These are phyloP conservation scores for Collybia sordida DNA, from an alignment of 768 basidiomycete genomes.

Conservation along the genomic window DNA sequence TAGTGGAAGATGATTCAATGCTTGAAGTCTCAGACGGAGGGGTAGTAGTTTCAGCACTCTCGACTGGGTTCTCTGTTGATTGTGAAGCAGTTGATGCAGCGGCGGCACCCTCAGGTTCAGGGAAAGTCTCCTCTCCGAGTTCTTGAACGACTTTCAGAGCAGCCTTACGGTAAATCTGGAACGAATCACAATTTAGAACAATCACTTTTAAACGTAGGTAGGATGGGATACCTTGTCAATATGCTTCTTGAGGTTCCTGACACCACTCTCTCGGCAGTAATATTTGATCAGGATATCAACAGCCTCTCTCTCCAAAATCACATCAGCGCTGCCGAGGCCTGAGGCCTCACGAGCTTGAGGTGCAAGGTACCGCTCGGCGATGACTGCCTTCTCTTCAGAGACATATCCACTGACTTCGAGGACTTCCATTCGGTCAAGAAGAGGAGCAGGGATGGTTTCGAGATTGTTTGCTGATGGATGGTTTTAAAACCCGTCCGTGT, in stretches of 20 bases:
- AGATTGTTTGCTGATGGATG: constrained; percentile 71
- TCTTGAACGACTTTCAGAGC: constrained; percentile 90
- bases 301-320: constrained; percentile 70
- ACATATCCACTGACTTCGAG: constrained; percentile 95
- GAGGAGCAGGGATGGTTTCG: constrained; percentile 90
- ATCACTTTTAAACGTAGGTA: neutral
- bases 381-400: constrained; percentile 87
- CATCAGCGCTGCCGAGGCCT: constrained; percentile 83
- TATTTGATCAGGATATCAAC: constrained; percentile 93
- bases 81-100: constrained; percentile 14
- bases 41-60: constrained; percentile 37
- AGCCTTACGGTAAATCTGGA: constrained; percentile 93
- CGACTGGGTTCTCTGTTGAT: constrained; percentile 45
- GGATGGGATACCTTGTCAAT: constrained; percentile 81
- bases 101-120: constrained; percentile 51
- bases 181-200: neutral
- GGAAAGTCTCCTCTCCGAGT: constrained; percentile 82
- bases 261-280: constrained; percentile 96
- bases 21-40: constrained; percentile 7
- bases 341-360: constrained; percentile 93
- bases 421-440: constrained; percentile 96
- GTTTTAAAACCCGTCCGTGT: neutral
- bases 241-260: constrained; percentile 95
- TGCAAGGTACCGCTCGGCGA: constrained; percentile 83
- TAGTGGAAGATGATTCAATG: neutral